These are phyloP conservation scores for Eurotiales sp. DNA, from an alignment of 2,329 filamentous ascomycete genomes.

Conservation along the genomic window DNA sequence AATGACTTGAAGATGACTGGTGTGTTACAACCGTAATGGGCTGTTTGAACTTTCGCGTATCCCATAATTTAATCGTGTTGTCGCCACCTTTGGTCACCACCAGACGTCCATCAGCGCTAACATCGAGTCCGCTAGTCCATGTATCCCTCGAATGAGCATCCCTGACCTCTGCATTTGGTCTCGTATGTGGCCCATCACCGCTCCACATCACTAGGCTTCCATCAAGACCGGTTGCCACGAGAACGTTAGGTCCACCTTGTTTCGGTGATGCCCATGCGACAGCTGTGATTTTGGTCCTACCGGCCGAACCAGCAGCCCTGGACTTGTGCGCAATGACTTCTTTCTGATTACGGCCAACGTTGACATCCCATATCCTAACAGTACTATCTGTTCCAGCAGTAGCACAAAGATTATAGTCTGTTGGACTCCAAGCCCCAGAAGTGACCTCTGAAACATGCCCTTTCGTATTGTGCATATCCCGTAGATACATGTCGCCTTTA, in stretches of 20 bases:
- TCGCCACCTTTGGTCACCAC: slow-evolving; percentile 89
- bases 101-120: slow-evolving; percentile 85
- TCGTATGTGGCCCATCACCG: slow-evolving; percentile 78
- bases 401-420: slow-evolving; percentile 76
- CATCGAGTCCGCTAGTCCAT: slow-evolving; percentile 88
- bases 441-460: slow-evolving; percentile 92
- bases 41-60: slow-evolving; percentile 90
- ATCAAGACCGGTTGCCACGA: slow-evolving; percentile 81
- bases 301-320: slow-evolving; percentile 78
- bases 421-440: slow-evolving; percentile 85
- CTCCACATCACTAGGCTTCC: slow-evolving; percentile 89
- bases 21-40: slow-evolving; percentile 78
- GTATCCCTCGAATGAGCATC: slow-evolving; percentile 78
- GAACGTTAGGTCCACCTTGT: slow-evolving; percentile 72
- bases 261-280: slow-evolving; percentile 77
- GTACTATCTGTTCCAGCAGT: slow-evolving; percentile 96
- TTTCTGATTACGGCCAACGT: slow-evolving; percentile 82
- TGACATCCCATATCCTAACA: slow-evolving; percentile 93
- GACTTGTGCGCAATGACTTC: slow-evolving; percentile 97
- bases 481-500: slow-evolving; percentile 97
- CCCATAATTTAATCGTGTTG: slow-evolving; percentile 92
- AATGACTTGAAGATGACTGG: slow-evolving; percentile 76
- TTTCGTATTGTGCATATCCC: slow-evolving; percentile 97
- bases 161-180: slow-evolving; percentile 77
- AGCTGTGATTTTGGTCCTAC: slow-evolving; percentile 88